A percentile compares a stretch with the other conserved stretches of the same genome.
These are phyloP conservation scores for Periglandula ipomoeae DNA, from an alignment of 2,329 filamentous ascomycete species.

Conservation along the genomic window DNA sequence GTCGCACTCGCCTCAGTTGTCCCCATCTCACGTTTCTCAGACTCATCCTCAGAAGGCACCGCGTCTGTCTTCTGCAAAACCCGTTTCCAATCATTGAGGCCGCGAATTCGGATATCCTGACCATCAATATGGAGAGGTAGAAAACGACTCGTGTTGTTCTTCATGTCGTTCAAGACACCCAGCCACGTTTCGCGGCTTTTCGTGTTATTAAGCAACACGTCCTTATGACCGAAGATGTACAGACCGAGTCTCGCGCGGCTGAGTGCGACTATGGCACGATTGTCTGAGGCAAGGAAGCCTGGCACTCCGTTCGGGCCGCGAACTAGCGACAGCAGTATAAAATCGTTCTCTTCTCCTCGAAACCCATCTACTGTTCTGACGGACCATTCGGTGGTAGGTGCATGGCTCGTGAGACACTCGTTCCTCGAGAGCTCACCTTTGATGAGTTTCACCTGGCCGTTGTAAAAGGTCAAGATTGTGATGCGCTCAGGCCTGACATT, in stretches of 20 bases:
- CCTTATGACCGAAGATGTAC: conserved; percentile 74
- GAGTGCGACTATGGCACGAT: conserved; percentile 49
- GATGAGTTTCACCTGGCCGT: conserved; percentile 65
- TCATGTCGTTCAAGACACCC: conserved; percentile 32
- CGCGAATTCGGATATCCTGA: conserved; percentile 38
- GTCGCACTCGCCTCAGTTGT: neutral
- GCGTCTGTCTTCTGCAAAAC: conserved; percentile 12
- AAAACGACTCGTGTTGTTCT: conserved; percentile 20
- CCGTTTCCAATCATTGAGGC: conserved; percentile 41
- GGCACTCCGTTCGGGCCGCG: conserved; percentile 53
- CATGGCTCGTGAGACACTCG: conserved; percentile 12
- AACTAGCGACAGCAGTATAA: conserved; percentile 73
- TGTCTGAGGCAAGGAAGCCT: conserved; percentile 63
- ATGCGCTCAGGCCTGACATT: conserved; percentile 52
- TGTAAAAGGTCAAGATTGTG: conserved; percentile 81
- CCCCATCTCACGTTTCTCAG: too few relatives aligned
- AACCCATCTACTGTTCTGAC: conserved; percentile 82
- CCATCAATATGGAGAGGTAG: conserved; percentile 38
- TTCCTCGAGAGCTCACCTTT: conserved; percentile 34
- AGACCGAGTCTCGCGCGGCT: conserved; percentile 69
- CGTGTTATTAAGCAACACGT: conserved; percentile 35
- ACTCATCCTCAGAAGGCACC: neutral
- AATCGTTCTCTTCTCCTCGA: conserved; percentile 83
- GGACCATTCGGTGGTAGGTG: conserved; percentile 31
- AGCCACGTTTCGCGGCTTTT: conserved; percentile 33